Percentiles rank a stretch among this genome's conserved stretches.
Conservation (phyloP, 768 basidiomycete species). For the Pisolithus tinctorius region DNA sequence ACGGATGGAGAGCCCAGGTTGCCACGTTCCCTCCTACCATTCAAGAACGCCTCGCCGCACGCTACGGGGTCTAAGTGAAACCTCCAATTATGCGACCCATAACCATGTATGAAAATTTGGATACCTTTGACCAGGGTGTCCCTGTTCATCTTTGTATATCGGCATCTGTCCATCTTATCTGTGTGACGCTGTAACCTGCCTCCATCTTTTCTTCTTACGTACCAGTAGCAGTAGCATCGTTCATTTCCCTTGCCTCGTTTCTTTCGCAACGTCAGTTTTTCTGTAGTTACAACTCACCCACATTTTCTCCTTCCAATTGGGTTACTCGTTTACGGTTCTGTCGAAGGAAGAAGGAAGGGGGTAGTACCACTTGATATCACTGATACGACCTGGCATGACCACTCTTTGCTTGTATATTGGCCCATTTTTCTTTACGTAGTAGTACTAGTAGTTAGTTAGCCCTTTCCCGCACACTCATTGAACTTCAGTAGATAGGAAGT, state of each 20-base stretch:
- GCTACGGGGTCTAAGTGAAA: slow-evolving; percentile 70
- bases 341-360: background rate
- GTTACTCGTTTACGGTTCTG: slow-evolving; percentile 14
- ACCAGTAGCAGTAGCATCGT: slow-evolving; percentile 23
- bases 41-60: slow-evolving; percentile 76
- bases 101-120: slow-evolving; percentile 8
- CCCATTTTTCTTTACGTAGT: slow-evolving; percentile 33
- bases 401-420: slow-evolving; percentile 7
- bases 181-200: slow-evolving; percentile 15
- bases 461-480: slow-evolving; percentile 6
- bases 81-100: background rate
- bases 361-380: slow-evolving; percentile 1
- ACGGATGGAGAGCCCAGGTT: slow-evolving; percentile 82
- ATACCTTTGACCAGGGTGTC: background rate
- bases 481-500: slow-evolving; percentile 32
- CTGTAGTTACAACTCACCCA: slow-evolving; percentile 28
- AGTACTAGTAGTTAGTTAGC: slow-evolving; percentile 40
- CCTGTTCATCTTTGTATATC: slow-evolving; percentile 4
- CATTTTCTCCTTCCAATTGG: background rate
- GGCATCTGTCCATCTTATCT: slow-evolving; percentile 2
- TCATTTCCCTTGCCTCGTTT: slow-evolving; percentile 6
- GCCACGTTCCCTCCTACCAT: slow-evolving; percentile 81
- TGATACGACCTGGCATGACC: background rate
- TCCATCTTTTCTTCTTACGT: slow-evolving; percentile 5
- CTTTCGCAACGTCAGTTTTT: slow-evolving; percentile 5